These are phyloP conservation scores for Haplosporangium sp. DNA, from an alignment of 371 early-diverging fungal species.

Conservation along the genomic window DNA sequence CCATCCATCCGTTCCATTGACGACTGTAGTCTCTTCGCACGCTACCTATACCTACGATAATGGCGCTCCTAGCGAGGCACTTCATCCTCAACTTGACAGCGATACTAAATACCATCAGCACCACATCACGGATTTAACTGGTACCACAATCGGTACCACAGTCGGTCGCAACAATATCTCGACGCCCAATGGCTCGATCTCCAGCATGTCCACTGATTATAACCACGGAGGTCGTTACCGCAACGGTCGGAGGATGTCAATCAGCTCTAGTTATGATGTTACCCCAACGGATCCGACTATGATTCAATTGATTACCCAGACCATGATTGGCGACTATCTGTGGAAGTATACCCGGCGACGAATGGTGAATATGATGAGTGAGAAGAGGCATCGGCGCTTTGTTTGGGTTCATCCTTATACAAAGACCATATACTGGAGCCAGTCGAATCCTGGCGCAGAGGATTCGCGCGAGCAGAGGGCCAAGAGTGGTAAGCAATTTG, in stretches of 20 bases:
- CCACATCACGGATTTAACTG: constrained; percentile 34
- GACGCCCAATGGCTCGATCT: constrained; percentile 51
- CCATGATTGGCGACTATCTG: constrained; percentile 83
- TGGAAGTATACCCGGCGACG: constrained; percentile 75
- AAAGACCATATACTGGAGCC: constrained; percentile 81
- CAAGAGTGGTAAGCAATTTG: constrained; percentile 62
- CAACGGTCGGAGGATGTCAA: constrained; percentile 29
- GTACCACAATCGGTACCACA: constrained; percentile 12
- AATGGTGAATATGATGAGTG: constrained; percentile 64
- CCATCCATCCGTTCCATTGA: constrained; percentile 7
- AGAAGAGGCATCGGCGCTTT: constrained; percentile 75
- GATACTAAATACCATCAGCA: constrained; percentile 35
- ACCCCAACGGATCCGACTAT: constrained; percentile 67
- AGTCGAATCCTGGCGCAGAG: constrained; percentile 70
- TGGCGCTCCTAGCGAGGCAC: constrained; percentile 27
- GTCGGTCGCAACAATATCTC: constrained; percentile 10
- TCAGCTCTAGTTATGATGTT: constrained; percentile 37
- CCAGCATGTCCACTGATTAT: constrained; percentile 53
- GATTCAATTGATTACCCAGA: constrained; percentile 78
- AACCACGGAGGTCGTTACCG: constrained; percentile 17
- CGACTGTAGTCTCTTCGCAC: constrained; percentile 21
- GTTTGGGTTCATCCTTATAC: constrained; percentile 89
- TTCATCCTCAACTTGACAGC: constrained; percentile 23
- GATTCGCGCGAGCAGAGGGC: constrained; percentile 60
- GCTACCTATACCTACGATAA: constrained; percentile 23